Conservation (phyloP, 805 yeast species). For the Ogataea pignaliae region DNA sequence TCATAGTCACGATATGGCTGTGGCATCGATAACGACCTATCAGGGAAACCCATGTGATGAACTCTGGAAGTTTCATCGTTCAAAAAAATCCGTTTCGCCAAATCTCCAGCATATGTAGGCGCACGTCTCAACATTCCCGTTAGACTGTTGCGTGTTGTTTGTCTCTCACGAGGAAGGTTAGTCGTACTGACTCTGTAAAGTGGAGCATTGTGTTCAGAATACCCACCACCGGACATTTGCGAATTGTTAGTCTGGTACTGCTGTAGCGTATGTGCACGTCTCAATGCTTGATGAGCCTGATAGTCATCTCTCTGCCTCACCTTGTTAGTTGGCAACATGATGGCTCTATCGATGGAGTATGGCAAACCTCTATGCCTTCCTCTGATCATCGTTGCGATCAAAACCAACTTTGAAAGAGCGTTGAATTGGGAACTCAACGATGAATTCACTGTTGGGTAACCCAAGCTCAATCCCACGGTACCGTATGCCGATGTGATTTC, state of each 20-base stretch:
- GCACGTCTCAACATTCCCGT: conserved; percentile 9
- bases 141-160: conserved; percentile 4
- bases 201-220: conserved; percentile 4
- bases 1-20: no score
- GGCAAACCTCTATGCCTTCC: conserved; percentile 98
- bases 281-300: conserved; percentile 45
- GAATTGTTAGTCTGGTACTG: conserved; percentile 3
- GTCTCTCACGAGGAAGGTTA: neutral
- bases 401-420: conserved; percentile 72
- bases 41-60: no score
- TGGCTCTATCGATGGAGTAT: conserved; percentile 88
- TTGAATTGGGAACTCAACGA: conserved; percentile 74
- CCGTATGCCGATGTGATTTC: conserved; percentile 95
- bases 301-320: conserved; percentile 57
- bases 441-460: conserved; percentile 62
- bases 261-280: conserved; percentile 24
- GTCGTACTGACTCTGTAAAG: conserved; percentile 13
- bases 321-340: conserved; percentile 72
- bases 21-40: no score
- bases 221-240: neutral
- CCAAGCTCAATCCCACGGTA: conserved; percentile 89
- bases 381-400: conserved; percentile 86
- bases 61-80: neutral
- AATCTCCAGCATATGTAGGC: conserved; percentile 9
- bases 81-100: conserved; percentile 1